Evolutionary conservation across 106 monocot genomes (phyloP), one percentile per base, ranked within the genome.

Genomic region (Vanilla planifolia): DNA sequence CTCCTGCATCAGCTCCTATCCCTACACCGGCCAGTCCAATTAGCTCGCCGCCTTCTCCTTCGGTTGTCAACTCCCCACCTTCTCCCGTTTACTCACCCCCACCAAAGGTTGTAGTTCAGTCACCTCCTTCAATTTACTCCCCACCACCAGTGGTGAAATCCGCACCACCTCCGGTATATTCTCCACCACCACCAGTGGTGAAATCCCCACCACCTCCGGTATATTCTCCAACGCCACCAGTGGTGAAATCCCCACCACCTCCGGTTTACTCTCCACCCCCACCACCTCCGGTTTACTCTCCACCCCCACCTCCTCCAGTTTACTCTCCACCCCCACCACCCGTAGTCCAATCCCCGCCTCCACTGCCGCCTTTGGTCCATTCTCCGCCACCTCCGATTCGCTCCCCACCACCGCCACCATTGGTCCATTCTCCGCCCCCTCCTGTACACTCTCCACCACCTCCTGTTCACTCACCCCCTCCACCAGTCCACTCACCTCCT

Each of bases 111-210:
- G 40, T 39, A 4, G 4, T 19, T 0, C 13, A n/a, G 6, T 42
- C 61, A 20, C 70, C 70, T 45, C 21, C 67, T 27, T 43, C 67
- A 3, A 8, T 37, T 1, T 10, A 4, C 24, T 65, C 65, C 19
- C 65, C 72, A 0, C 55, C 56, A 7, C 59, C 68, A 0, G 0
- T 42, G 8, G 4, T 17, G 19, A 44, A 27, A 33, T 60, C 71
- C 1, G 62, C 48, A 9, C 32, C 50, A 4, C 26, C 36, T 15
- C 51, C 51, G 22, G 22, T 51, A 6, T 5, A 28, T 25, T 51
- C 56, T 33, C 65, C 51, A 14, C 51, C 65, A 19, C 67, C 67
- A 0, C 64, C 64, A 37, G 27, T 16, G 4, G 3, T 2, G 1
- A 33, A 32, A 13, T 30, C 24, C 0, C 15, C 64, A 2, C 48